Percentiles rank a stretch among this genome's conserved stretches.
These are phyloP conservation scores for Neostapfia colusana DNA, from an alignment of 176 grass and related monocot species.

Conservation along the genomic window DNA sequence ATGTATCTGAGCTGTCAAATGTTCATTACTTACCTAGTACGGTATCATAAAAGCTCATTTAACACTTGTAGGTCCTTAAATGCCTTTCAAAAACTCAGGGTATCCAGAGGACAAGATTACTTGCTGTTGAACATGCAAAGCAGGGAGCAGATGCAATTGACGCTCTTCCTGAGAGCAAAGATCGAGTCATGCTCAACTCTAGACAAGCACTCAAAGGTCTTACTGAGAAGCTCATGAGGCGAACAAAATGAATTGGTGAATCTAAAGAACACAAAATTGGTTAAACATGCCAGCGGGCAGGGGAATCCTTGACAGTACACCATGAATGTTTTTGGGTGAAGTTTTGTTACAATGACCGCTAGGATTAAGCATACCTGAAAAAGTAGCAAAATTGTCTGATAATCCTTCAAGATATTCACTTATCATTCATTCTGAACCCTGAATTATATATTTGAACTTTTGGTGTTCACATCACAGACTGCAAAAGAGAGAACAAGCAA, in stretches of 20 bases:
- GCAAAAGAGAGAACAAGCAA: neutral
- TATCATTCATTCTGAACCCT: neutral
- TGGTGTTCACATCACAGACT: neutral
- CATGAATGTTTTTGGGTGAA: neutral
- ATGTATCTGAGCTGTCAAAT: constrained; percentile 23
- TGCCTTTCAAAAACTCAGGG: constrained; percentile 54
- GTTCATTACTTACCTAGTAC: neutral
- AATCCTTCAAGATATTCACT: neutral
- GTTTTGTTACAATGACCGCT: neutral
- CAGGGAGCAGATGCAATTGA: constrained; percentile 41
- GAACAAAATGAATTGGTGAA: constrained; percentile 47
- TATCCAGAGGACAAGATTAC: constrained; percentile 56
- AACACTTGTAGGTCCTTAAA: constrained; percentile 40
- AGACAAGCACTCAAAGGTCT: constrained; percentile 61
- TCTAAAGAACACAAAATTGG: neutral
- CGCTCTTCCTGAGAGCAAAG: constrained; percentile 44
- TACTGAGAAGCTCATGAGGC: constrained; percentile 41
- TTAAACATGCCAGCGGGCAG: neutral
- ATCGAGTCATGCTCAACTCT: constrained; percentile 35
- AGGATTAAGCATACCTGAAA: neutral
- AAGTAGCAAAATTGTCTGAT: neutral
- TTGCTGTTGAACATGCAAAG: constrained; percentile 51
- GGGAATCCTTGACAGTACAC: neutral
- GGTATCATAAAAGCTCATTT: neutral
- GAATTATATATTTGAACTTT: neutral